Conservation (phyloP, 169 alveolate genomes). For the Plasmodium coatneyi region DNA sequence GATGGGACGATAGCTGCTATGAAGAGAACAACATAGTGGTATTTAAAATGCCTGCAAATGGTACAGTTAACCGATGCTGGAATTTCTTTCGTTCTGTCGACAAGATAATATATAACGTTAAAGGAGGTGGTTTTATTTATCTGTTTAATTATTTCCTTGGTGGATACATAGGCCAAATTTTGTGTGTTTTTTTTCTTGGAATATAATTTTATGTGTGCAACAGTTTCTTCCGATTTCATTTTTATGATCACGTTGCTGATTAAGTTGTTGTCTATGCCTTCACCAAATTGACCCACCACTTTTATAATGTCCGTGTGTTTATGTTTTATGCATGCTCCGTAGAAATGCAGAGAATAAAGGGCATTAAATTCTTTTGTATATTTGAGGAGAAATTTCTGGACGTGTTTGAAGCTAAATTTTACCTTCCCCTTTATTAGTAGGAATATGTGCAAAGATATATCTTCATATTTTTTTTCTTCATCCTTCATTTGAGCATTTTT, state of each 20-base stretch:
- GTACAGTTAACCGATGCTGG: conserved; percentile 21
- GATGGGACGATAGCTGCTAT: conserved; percentile 59
- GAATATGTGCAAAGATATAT: conserved; percentile 59
- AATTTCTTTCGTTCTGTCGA: conserved; percentile 33
- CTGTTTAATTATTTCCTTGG: conserved; percentile 16
- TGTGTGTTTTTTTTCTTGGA: conserved; percentile 9
- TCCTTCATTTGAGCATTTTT: not conserved
- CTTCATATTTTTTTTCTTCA: conserved; percentile 69
- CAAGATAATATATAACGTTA: conserved; percentile 31
- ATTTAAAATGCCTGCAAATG: conserved; percentile 45
- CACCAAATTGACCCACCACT: conserved; percentile 55
- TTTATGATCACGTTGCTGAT: conserved; percentile 27
- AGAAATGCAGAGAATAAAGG: conserved; percentile 25
- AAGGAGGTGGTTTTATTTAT: conserved; percentile 18
- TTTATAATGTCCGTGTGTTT: conserved; percentile 37
- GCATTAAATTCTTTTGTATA: conserved; percentile 20
- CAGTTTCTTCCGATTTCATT: conserved; percentile 29
- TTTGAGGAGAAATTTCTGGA: conserved; percentile 25
- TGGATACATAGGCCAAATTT: not conserved
- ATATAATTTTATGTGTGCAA: conserved; percentile 51
- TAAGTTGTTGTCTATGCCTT: conserved; percentile 47
- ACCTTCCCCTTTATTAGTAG: conserved; percentile 12
- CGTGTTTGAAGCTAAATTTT: conserved; percentile 19
- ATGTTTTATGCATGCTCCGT: conserved; percentile 62
- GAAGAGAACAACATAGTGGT: conserved; percentile 49